Evolutionary conservation across 306 rosid species (phyloP).

Genomic region (Crotalaria pallida): DNA sequence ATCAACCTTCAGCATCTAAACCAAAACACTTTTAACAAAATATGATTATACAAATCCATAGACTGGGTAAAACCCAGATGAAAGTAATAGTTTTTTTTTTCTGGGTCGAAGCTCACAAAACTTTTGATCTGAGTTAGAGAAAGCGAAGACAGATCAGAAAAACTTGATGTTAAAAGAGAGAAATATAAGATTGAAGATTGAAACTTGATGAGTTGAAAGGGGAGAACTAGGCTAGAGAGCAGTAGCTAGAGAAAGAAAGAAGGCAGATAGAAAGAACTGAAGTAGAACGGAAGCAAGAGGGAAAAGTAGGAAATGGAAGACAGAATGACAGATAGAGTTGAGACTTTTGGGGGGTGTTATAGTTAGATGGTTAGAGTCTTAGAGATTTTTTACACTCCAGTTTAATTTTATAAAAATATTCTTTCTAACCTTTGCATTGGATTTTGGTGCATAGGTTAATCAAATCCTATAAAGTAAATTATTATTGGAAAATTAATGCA

Average conservation of each 20-base stretch:
- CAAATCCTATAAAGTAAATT: no score
- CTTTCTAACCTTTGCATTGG: no score
- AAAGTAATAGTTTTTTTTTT: constrained; percentile 22
- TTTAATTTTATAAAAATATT: no score
- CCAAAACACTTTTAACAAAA: constrained; percentile 23
- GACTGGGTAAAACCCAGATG: constrained; percentile 24
- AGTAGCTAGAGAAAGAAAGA: neutral
- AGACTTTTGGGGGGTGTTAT: no score
- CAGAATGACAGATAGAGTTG: neutral
- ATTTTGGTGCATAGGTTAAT: no score
- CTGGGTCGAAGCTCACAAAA: constrained; percentile 18
- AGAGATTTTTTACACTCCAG: no score
- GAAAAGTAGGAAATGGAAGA: neutral
- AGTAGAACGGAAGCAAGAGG: constrained; percentile 24
- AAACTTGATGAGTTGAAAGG: constrained; percentile 26
- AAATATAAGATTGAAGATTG: constrained; percentile 24
- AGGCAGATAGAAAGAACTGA: constrained; percentile 11
- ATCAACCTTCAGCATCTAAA: constrained; percentile 25
- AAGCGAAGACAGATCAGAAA: constrained; percentile 39
- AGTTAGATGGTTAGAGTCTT: no score
- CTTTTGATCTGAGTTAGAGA: constrained; percentile 29
- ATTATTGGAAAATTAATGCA: no score
- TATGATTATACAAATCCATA: constrained; percentile 25
- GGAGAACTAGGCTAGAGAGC: constrained; percentile 32
- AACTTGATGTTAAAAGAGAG: constrained; percentile 17